Evolutionary conservation across 2,329 filamentous ascomycete genomes (phyloP), one percentile per base, ranked within the genome.

Genomic region (Pezicula rhizophila): DNA sequence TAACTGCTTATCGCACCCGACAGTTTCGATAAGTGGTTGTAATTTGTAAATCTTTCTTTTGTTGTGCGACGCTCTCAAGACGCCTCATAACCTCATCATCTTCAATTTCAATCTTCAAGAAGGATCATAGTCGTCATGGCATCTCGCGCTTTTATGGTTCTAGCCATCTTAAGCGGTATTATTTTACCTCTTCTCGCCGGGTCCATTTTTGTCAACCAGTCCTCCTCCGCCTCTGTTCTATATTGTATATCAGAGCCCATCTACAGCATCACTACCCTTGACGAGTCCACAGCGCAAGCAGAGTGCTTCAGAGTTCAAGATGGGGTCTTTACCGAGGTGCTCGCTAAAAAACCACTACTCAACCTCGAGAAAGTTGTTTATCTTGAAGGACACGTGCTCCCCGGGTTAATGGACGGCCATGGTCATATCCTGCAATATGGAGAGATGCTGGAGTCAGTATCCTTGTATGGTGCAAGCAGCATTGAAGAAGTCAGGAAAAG

Each of bases 371-470:
- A 61, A 12, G 59, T 62, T 15, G 61, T 62, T 14, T 66, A 65
- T 18, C 57, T 69, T 11, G 54, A 64, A 5, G 81, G 80, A 0
- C 74, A 79, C 55, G 82, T 77, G 2, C 76, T 85, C 23, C 84
- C 84, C 0, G 84, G 84, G 0, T 69, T 88, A 2, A 87, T 83
- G 78, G 84, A 88, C 55, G 83, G 82, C 0, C 84, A 87, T 61
- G 84, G 81, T 0, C 84, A 87, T 60, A 66, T 87, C 42, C 62
- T 83, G 15, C 75, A 78, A 56, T 86, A 84, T 61, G 84, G 80
- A 45, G 82, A 87, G 64, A 82, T 84, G 58, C 67, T 87, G 34
- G 76, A 83, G 57, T 83, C 80, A 4, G 82, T 83, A 0, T 75
- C 82, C 56, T 66, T 88, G 2, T 84, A 85, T 57, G 82, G 79